These are phyloP conservation scores for Suillus fuscotomentosus DNA, from an alignment of 768 basidiomycete genomes.

Conservation along the genomic window DNA sequence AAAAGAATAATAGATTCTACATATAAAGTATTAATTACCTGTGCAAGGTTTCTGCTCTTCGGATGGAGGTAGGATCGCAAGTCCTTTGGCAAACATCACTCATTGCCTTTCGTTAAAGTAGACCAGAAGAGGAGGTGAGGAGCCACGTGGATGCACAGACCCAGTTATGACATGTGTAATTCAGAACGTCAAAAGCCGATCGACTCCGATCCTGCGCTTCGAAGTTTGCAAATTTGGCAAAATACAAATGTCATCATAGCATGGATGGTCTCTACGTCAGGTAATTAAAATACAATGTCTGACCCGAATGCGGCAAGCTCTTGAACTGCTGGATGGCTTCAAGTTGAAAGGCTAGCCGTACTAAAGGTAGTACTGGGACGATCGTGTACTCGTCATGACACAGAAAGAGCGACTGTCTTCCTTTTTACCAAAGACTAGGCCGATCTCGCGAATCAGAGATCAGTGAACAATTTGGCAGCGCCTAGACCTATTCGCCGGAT, in stretches of 20 bases:
- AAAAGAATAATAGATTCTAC: background rate
- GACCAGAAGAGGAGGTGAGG: background rate
- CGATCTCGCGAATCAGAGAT: no score
- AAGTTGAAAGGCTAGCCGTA: background rate
- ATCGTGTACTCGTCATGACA: background rate
- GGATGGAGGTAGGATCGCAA: background rate
- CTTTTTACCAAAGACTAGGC: no score
- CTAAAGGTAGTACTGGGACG: background rate
- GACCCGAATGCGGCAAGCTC: background rate
- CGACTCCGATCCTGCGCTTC: background rate
- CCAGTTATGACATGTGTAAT: background rate
- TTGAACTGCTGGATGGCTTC: background rate
- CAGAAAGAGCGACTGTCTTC: no score
- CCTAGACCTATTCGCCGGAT: no score
- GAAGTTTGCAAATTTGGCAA: background rate
- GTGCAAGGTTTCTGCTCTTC: background rate
- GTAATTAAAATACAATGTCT: background rate
- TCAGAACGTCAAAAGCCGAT: no score
- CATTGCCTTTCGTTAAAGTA: background rate
- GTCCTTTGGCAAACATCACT: background rate
- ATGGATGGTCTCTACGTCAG: no score
- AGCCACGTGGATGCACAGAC: background rate
- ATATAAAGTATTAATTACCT: background rate
- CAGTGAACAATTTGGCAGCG: no score
- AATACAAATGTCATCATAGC: background rate